Percentiles rank a stretch among this genome's conserved stretches.
phyloP scores from a whole-genome alignment of 1,284 basidiomycete species.

The Lentinula novae-zelandiae region DNA sequence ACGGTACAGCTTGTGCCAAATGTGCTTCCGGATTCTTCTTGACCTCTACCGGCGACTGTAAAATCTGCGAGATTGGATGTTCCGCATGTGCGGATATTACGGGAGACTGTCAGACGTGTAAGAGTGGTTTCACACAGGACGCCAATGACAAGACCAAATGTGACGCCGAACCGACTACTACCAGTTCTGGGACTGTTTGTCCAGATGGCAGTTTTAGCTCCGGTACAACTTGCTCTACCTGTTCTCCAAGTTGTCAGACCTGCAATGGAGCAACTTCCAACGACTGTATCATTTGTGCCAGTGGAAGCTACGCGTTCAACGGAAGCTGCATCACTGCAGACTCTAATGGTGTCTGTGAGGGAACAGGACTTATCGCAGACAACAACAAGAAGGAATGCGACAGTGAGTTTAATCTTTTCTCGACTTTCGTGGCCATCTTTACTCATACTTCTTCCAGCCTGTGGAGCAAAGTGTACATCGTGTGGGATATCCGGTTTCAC shows the following conservation, averaged over 20 bases:
- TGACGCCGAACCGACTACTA: slow-evolving; percentile 44
- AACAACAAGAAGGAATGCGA: slow-evolving; percentile 79
- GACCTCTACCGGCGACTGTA: slow-evolving; percentile 64
- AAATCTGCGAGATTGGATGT: slow-evolving; percentile 74
- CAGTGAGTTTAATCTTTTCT: slow-evolving; percentile 42
- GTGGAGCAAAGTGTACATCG: slow-evolving; percentile 73
- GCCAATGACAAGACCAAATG: slow-evolving; percentile 68
- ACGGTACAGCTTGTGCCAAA: slow-evolving; percentile 70
- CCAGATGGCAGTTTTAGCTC: slow-evolving; percentile 62
- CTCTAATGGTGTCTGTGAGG: slow-evolving; percentile 65
- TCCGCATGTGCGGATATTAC: slow-evolving; percentile 59
- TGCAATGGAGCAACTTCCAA: slow-evolving; percentile 68
- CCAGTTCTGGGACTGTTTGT: slow-evolving; percentile 53
- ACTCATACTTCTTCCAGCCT: slow-evolving; percentile 40
- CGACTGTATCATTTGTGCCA: slow-evolving; percentile 64
- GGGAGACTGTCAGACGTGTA: slow-evolving; percentile 71
- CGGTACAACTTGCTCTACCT: slow-evolving; percentile 51
- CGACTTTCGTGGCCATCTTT: slow-evolving; percentile 1
- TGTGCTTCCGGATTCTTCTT: slow-evolving; percentile 76
- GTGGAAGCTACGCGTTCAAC: slow-evolving; percentile 55
- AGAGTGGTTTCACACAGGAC: slow-evolving; percentile 60
- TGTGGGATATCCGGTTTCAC: slow-evolving; percentile 73
- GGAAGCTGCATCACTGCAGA: slow-evolving; percentile 66
- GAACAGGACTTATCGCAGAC: slow-evolving; percentile 70
- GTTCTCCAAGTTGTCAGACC: slow-evolving; percentile 64